Evolutionary conservation across 2,329 filamentous ascomycete genomes (phyloP), one percentile per base, ranked within the genome.

Genomic region (Phialophora chinensis): DNA sequence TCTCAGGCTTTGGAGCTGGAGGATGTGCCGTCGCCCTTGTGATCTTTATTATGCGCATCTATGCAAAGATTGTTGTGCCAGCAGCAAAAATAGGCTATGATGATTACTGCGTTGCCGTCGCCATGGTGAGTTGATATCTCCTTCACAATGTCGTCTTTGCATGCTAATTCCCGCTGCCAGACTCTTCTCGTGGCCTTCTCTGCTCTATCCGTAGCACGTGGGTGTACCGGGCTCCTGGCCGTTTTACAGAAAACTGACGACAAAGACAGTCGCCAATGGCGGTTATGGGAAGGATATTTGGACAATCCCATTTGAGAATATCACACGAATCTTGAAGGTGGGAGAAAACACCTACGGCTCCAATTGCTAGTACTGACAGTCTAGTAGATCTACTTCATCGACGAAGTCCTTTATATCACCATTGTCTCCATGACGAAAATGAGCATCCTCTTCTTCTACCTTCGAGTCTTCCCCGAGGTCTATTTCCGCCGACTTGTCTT

Each of bases 231-330:
- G 31, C 31, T 33, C 31, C 31, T 33, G 31, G 31, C 31, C 8
- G 1, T 2, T 33, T 11, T 33, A 33, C 31, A 33, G 31, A 33
- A 33, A 33, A 33, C 31, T 33, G 31, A 33, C 31, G 31, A 33
- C 8, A 33, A 11, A 25, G 12, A 20, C 33, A 66, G 64, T 66
- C 33, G 53, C 64, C 11, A 63, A 78, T 10, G 65, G 74, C 50
- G 81, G 81, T 2, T 74, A 83, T 4, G 81, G 81, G 8, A 74
- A 73, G 29, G 80, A 83, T 64, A 79, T 83, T 68, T 83, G 81
- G 81, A 79, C 75, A 35, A 73, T 83, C 4, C 73, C 77, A 0
- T 77, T 78, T 38, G 73, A 81, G n/a, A 72, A 81, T 47, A 78
- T 83, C 62, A 82, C 80, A 0, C 62, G 74, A 2, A 76, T 82